Evolutionary conservation across 2,329 filamentous ascomycete species (phyloP).

Genomic region (Penicillium sclerotiorum): DNA sequence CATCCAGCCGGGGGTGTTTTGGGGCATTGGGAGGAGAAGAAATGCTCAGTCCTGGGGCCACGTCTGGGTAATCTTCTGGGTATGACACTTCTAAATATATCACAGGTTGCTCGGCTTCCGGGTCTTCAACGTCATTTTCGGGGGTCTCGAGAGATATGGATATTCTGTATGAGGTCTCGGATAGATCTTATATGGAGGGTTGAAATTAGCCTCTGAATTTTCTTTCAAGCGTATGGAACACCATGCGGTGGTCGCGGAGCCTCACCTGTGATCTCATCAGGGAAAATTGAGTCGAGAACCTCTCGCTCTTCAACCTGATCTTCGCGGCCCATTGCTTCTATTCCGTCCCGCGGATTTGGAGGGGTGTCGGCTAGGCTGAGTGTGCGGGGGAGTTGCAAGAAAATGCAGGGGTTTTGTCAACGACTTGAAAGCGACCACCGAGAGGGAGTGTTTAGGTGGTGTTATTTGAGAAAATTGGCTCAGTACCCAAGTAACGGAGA

Average conservation of each 20-base stretch:
- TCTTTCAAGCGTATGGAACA: no score
- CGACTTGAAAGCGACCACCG: neutral
- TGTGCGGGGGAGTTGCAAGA: conserved; percentile 3
- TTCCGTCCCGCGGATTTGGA: conserved; percentile 32
- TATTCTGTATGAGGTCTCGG: conserved; percentile 86
- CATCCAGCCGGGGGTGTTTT: conserved; percentile 72
- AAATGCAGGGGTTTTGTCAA: neutral
- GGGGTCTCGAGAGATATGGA: conserved; percentile 79
- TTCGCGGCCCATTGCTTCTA: conserved; percentile 60
- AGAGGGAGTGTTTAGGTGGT: neutral
- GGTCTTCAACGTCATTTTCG: conserved; percentile 64
- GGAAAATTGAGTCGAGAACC: conserved; percentile 97
- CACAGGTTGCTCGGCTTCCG: conserved; percentile 64
- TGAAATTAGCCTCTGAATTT: neutral
- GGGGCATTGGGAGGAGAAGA: conserved; percentile 70
- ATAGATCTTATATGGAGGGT: conserved; percentile 66
- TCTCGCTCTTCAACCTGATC: conserved; percentile 96
- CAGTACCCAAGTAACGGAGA: conserved; percentile 11
- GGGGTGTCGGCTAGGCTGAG: conserved; percentile 25
- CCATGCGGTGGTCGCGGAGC: conserved; percentile 11
- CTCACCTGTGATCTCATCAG: conserved; percentile 90
- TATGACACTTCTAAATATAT: conserved; percentile 86
- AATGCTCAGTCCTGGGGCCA: conserved; percentile 79
- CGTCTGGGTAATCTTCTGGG: conserved; percentile 87
- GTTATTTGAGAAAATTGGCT: neutral